Percentiles rank a stretch among this genome's conserved stretches.
Conservation (phyloP, 345 rosid species). For the Citrus glauca region DNA sequence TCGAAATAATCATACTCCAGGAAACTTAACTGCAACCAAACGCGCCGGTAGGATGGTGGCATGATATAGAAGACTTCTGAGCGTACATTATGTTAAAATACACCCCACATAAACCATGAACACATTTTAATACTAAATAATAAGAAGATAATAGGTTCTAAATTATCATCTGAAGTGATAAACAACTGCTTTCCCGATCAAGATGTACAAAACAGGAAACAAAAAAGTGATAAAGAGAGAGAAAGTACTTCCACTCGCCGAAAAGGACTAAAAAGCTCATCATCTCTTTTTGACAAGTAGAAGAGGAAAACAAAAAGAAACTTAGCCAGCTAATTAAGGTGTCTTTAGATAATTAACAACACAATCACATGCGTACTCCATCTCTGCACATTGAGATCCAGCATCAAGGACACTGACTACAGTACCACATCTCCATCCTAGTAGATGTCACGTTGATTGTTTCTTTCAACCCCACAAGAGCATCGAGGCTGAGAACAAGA, state of each 20-base stretch:
- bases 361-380: conserved; percentile 31
- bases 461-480: conserved; percentile 26
- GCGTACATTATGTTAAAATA: neutral
- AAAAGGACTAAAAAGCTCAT: conserved; percentile 17
- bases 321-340: conserved; percentile 23
- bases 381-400: conserved; percentile 22
- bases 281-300: conserved; percentile 1
- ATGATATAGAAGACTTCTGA: no score
- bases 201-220: conserved; percentile 13
- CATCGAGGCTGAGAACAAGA: conserved; percentile 27
- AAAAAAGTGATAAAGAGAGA: neutral
- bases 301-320: conserved; percentile 13
- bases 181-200: conserved; percentile 19
- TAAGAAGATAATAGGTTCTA: neutral
- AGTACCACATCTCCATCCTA: conserved; percentile 12
- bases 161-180: conserved; percentile 8
- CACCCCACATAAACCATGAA: neutral
- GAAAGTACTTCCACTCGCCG: neutral
- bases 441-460: neutral
- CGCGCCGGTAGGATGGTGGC: no score
- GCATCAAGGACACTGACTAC: conserved; percentile 9
- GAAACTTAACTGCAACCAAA: neutral
- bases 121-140: neutral
- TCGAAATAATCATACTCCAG: neutral
- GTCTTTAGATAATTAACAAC: conserved; percentile 21